Evolutionary conservation across 768 basidiomycete species (phyloP).

Genomic region (Lactifluus subvellereus): DNA sequence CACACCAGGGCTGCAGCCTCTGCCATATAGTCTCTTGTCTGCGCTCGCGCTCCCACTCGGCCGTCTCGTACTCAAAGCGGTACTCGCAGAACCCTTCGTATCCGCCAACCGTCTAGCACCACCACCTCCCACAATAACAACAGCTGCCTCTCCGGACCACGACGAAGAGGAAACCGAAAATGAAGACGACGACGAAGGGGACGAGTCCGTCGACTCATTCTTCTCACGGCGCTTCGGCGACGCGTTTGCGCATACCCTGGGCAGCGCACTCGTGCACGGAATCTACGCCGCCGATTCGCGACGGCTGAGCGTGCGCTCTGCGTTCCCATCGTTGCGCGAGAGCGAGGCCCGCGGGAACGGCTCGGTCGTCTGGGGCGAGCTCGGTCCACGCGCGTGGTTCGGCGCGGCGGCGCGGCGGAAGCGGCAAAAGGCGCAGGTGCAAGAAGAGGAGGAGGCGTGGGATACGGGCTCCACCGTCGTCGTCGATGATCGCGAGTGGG

Average conservation of each 20-base stretch:
- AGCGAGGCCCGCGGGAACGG: conserved; percentile 63
- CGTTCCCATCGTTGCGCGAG: conserved; percentile 71
- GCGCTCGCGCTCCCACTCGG: conserved; percentile 37
- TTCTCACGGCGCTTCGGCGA: conserved; percentile 67
- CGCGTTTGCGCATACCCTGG: conserved; percentile 65
- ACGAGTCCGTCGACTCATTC: conserved; percentile 81
- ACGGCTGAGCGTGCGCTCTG: conserved; percentile 63
- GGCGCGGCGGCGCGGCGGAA: neutral
- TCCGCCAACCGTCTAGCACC: conserved; percentile 1
- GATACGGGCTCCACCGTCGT: conserved; percentile 34
- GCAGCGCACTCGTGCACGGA: conserved; percentile 79
- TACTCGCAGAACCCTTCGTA: conserved; percentile 54
- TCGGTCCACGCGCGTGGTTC: conserved; percentile 30
- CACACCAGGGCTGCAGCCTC: conserved; percentile 43
- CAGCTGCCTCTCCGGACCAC: neutral
- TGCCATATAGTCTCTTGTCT: conserved; percentile 41
- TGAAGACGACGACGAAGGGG: conserved; percentile 31
- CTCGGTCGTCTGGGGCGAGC: conserved; percentile 58
- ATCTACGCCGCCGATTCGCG: conserved; percentile 88
- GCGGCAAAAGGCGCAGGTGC: conserved; percentile 13
- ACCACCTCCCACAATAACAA: neutral
- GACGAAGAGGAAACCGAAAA: neutral
- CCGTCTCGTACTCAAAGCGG: conserved; percentile 45
- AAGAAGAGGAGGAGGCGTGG: conserved; percentile 32
- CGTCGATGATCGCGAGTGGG: conserved; percentile 28